Percentiles rank a stretch among this genome's conserved stretches.
These are phyloP conservation scores for Penicillium decumbens DNA, from an alignment of 2,329 filamentous ascomycete species.

Conservation along the genomic window DNA sequence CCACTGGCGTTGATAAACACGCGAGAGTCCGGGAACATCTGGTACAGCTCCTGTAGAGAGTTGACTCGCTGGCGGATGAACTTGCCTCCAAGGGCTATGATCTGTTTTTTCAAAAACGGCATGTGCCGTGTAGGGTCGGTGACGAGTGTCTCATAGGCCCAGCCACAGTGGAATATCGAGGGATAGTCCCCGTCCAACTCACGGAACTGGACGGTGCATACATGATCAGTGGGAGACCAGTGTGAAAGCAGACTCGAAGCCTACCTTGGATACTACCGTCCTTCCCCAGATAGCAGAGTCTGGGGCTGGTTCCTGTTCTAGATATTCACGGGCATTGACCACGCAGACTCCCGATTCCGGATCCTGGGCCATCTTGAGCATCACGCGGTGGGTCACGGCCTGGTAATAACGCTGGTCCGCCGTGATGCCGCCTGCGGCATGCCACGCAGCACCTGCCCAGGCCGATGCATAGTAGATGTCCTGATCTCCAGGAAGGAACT, in stretches of 20 bases:
- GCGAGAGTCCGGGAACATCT: constrained; percentile 33
- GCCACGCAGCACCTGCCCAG: constrained; percentile 40
- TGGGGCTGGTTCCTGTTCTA: constrained; percentile 30
- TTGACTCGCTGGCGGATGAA: constrained; percentile 34
- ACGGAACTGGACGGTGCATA: constrained; percentile 27
- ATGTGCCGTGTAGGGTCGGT: constrained; percentile 38
- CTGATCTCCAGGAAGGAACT: constrained; percentile 37
- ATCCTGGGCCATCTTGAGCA: constrained; percentile 35
- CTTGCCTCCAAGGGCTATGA: constrained; percentile 29
- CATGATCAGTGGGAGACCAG: background rate
- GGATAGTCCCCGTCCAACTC: constrained; percentile 33
- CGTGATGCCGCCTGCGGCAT: constrained; percentile 35
- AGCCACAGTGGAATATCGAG: constrained; percentile 30
- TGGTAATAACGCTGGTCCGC: constrained; percentile 35
- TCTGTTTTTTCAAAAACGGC: constrained; percentile 31
- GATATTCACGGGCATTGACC: constrained; percentile 34
- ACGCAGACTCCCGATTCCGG: constrained; percentile 34
- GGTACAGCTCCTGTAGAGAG: constrained; percentile 33
- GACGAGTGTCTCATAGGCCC: constrained; percentile 37
- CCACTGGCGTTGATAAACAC: constrained; percentile 41
- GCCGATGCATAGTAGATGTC: constrained; percentile 37
- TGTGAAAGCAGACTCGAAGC: background rate
- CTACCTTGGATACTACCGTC: constrained; percentile 34
- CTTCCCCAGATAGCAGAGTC: constrained; percentile 36
- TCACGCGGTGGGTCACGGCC: constrained; percentile 33